Percentiles rank a stretch among this genome's conserved stretches.
These are phyloP conservation scores for Sarocladiaceae sp. DNA, from an alignment of 2,329 filamentous ascomycete species.

Conservation along the genomic window DNA sequence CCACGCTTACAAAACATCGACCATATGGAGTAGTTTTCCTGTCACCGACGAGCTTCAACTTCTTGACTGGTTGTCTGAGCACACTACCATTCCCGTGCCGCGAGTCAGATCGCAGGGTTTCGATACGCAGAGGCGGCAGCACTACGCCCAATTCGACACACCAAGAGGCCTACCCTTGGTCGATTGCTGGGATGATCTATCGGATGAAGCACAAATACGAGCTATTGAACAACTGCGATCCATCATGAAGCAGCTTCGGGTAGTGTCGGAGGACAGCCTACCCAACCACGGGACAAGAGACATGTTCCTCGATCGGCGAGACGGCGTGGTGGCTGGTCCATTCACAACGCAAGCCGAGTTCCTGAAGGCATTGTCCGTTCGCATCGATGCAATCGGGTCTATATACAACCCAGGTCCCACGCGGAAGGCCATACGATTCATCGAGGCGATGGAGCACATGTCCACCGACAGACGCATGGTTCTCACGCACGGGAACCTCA, in stretches of 20 bases:
- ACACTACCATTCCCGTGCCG: slow-evolving; percentile 11
- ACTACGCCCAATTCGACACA: slow-evolving; percentile 9
- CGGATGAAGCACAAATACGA: neutral
- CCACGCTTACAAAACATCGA: neutral
- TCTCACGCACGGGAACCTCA: slow-evolving; percentile 13
- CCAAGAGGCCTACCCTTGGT: slow-evolving; percentile 5
- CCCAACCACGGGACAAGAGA: slow-evolving; percentile 10
- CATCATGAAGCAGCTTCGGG: slow-evolving; percentile 10
- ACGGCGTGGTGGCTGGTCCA: slow-evolving; percentile 10
- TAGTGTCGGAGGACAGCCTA: neutral
- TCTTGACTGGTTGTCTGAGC: slow-evolving; percentile 5
- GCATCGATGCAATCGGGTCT: slow-evolving; percentile 11
- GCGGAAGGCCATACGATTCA: slow-evolving; percentile 10
- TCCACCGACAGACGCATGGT: slow-evolving; percentile 7
- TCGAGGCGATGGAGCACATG: slow-evolving; percentile 9
- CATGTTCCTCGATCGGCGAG: slow-evolving; percentile 11
- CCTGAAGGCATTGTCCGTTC: neutral
- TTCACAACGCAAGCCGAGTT: slow-evolving; percentile 9
- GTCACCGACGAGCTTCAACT: slow-evolving; percentile 9
- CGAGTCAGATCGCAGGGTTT: neutral
- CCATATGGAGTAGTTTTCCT: slow-evolving; percentile 7
- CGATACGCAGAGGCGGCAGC: slow-evolving; percentile 1
- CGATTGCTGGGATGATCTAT: slow-evolving; percentile 11
- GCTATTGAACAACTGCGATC: neutral
- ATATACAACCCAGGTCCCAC: slow-evolving; percentile 11